Evolutionary conservation across 441 rosid species (phyloP), one percentile per base, ranked within the genome.

Genomic region (Populus trichocarpa): DNA sequence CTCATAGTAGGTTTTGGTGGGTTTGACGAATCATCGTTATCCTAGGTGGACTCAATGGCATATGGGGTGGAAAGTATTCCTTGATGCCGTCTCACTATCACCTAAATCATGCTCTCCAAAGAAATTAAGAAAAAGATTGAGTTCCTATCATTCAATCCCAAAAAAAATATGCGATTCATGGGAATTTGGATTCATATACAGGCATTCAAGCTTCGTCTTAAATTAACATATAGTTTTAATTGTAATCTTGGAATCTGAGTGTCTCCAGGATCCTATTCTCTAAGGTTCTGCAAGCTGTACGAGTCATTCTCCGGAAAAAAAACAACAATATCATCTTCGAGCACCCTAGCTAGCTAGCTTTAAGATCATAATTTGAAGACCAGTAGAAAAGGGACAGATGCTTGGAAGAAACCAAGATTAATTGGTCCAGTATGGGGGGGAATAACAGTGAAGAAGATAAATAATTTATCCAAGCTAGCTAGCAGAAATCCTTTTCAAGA

Each of bases 341-440:
- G 46, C 5, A 46, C 57, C 57, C 57, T 46, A 46, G 57, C 57
- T 14, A 46, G 20, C 18, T 13, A 46, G 57, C 57, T n/a, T 46
- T 67, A 64, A 30, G 40, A 66, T 33, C 36, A 20, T 7, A 18
- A 13, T 7, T 12, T 22, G 33, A 59, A 67, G 3, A 75, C 7
- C 32, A 13, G 8, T 36, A 18, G 18, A n/a, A 75, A 22, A 46
- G 38, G 8, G 65, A 73, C 33, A 53, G 76, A 8, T 38, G 11
- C 53, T 63, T 35, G 38, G 61, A 1, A 57, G 18, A 25, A 67
- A 22, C 2, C n/a, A 14, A 18, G 64, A 33, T 12, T 9, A 38
- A 59, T 66, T 80, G 82, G 80, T 74, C 81, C 81, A 70, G 35
- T 53, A 46, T 57, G 22, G 77, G 36, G 40, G 61, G 26, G 78